Base-by-base conservation (phyloP, 2,329 filamentous ascomycete species). In the Phaeosphaeria sp. region DNA sequence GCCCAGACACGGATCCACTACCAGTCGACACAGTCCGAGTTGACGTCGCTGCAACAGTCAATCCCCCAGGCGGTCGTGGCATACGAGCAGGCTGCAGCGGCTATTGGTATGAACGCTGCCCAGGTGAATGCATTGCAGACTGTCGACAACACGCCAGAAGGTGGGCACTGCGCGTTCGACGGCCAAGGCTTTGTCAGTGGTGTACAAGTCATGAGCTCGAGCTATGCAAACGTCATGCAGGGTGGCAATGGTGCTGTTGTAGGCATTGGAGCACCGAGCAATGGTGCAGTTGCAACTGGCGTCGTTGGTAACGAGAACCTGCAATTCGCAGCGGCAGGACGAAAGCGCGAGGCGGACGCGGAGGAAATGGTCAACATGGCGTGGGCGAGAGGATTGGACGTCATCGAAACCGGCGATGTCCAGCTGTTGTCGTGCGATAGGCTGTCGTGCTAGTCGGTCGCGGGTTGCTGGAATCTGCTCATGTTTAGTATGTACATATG, bases 111-210 rank as follows among this genome's bases (percentile, higher is more conserved):
- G 33, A 73, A 63, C 42, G 67, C 77, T 0, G 71, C 67, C 27
- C 76, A 84, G 63, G 77, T 86, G 64, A 83, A 82, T 27, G 71
- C 77, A 2, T 68, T 86, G 53, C 84, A 86, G 76, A 87, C 85
- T 1, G 83, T 85, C 1, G 82, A 87, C 62, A 86, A 85, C 61
- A 80, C 81, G 3, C 84, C 85, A 2, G 73, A 78, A 21, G 84
- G 84, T 39, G 85, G 84, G 0, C 85, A 87, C 71, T 87, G 85
- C 74, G 84, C 79, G 51, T 87, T 87, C 57, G 85, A 87, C 67
- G 82, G 76, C 13, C 61, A 81, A 64, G 82, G 74, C 9, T 87
- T 87, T 61, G 80, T 82, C 9, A 80, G 77, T n/a, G 84, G 85
- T 11, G 81, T 87, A 30, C 84, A 87, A 75, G 76, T 85, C n/a